phyloP scores from a whole-genome alignment of 2,329 filamentous ascomycete species.

The Whalleya microplaca region DNA sequence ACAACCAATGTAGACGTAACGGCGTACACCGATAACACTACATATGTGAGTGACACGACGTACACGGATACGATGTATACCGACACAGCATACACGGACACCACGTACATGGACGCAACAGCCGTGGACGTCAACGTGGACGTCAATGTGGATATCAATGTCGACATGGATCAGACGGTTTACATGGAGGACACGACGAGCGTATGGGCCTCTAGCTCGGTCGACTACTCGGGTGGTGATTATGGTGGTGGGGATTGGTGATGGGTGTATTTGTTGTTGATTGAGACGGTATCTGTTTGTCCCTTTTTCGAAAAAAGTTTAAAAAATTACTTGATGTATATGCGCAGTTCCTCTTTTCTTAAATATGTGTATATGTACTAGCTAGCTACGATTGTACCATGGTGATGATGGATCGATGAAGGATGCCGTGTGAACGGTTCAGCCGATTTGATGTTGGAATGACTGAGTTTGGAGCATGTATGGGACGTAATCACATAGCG shows the following conservation, averaged over 20 bases:
- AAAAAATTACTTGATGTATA: too few relatives aligned
- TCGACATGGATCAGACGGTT: background rate
- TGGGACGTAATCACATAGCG: too few relatives aligned
- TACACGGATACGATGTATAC: conserved; percentile 10
- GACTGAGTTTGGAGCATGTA: too few relatives aligned
- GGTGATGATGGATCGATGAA: too few relatives aligned
- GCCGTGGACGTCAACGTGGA: conserved; percentile 5
- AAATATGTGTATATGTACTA: too few relatives aligned
- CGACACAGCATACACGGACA: conserved; percentile 13
- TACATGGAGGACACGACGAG: conserved; percentile 10
- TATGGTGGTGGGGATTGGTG: conserved; percentile 28
- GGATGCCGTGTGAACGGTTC: too few relatives aligned
- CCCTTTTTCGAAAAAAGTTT: background rate
- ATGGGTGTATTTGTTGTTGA: background rate
- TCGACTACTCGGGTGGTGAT: conserved; percentile 33
- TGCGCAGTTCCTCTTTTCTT: too few relatives aligned
- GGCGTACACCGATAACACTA: background rate
- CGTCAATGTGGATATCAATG: conserved; percentile 9
- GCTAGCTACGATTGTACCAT: too few relatives aligned
- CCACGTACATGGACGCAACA: conserved; percentile 5
- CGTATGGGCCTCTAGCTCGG: conserved; percentile 7
- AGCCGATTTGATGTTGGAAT: too few relatives aligned
- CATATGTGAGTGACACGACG: conserved; percentile 8
- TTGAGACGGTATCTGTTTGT: too few relatives aligned
- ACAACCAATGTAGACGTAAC: background rate